These are phyloP conservation scores for Fusarium anguioides DNA, from an alignment of 2,329 filamentous ascomycete species.

Conservation along the genomic window DNA sequence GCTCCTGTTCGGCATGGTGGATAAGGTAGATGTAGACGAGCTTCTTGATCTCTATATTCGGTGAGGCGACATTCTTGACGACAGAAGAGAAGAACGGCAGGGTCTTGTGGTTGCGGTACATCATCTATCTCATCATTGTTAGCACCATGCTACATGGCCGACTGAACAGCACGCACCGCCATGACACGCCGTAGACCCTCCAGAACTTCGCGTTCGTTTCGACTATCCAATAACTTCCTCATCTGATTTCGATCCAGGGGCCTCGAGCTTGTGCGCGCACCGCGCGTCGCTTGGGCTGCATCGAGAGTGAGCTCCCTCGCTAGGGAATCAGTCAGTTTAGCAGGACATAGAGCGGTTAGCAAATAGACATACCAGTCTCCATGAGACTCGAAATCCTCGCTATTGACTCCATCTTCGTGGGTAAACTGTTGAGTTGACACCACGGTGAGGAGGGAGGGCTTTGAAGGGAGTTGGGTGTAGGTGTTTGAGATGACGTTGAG, in stretches of 20 bases:
- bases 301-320: constrained; percentile 97
- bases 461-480: constrained; percentile 14
- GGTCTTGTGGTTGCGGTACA: constrained; percentile 90
- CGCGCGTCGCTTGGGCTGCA: constrained; percentile 88
- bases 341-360: constrained; percentile 11
- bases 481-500: constrained; percentile 45
- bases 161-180: constrained; percentile 68
- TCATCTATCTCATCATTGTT: constrained; percentile 72
- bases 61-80: constrained; percentile 96
- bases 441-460: constrained; percentile 23
- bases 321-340: constrained; percentile 54
- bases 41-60: constrained; percentile 95
- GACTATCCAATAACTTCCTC: constrained; percentile 93
- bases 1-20: constrained; percentile 95
- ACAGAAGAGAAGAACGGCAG: constrained; percentile 96
- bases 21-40: constrained; percentile 98
- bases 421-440: constrained; percentile 26
- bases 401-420: constrained; percentile 86
- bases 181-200: constrained; percentile 91
- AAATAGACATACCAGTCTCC: constrained; percentile 79
- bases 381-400: constrained; percentile 93
- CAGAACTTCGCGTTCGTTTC: constrained; percentile 90
- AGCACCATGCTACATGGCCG: not conserved
- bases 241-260: constrained; percentile 84
- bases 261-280: constrained; percentile 68